Evolutionary conservation across 2,329 filamentous ascomycete genomes (phyloP).

Genomic region (Atkinsonella texensis): DNA sequence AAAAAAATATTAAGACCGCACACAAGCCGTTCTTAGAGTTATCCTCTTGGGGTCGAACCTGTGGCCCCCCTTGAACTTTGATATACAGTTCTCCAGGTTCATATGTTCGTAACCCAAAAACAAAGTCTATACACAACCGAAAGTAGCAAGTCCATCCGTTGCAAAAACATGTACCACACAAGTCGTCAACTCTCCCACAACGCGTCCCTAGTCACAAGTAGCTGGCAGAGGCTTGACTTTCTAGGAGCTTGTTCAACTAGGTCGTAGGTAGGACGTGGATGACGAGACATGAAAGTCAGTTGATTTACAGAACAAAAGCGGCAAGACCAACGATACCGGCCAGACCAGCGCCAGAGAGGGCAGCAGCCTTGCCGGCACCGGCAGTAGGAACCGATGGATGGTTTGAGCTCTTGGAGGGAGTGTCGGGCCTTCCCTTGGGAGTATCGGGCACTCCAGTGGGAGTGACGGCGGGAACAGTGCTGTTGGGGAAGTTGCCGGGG

Average conservation of each 20-base stretch:
- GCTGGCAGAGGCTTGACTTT: constrained; percentile 20
- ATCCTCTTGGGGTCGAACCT: constrained; percentile 4
- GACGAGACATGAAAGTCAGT: constrained; percentile 21
- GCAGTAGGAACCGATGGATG: constrained; percentile 33
- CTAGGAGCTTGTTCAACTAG: constrained; percentile 25
- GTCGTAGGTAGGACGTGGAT: constrained; percentile 27
- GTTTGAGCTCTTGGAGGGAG: constrained; percentile 18
- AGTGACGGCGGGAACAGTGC: constrained; percentile 13
- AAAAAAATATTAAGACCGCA: constrained; percentile 6
- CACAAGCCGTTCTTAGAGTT: constrained; percentile 4
- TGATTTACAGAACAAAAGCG: constrained; percentile 46
- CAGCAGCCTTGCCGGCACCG: constrained; percentile 43
- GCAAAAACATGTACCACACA: constrained; percentile 15
- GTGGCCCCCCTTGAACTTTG: neutral
- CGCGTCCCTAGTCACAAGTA: constrained; percentile 25
- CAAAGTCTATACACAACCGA: constrained; percentile 23
- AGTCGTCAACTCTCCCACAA: constrained; percentile 15
- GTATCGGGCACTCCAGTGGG: constrained; percentile 1
- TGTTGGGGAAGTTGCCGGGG: constrained; percentile 16
- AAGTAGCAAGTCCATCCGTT: constrained; percentile 11
- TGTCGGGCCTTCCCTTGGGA: neutral
- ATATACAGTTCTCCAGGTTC: constrained; percentile 7
- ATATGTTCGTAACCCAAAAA: constrained; percentile 23
- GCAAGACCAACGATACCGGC: constrained; percentile 48
- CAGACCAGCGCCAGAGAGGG: constrained; percentile 45